Percentiles rank a stretch among this genome's conserved stretches.
Evolutionary conservation across 768 basidiomycete genomes (phyloP).

Genomic region (Trametes sanguinea): DNA sequence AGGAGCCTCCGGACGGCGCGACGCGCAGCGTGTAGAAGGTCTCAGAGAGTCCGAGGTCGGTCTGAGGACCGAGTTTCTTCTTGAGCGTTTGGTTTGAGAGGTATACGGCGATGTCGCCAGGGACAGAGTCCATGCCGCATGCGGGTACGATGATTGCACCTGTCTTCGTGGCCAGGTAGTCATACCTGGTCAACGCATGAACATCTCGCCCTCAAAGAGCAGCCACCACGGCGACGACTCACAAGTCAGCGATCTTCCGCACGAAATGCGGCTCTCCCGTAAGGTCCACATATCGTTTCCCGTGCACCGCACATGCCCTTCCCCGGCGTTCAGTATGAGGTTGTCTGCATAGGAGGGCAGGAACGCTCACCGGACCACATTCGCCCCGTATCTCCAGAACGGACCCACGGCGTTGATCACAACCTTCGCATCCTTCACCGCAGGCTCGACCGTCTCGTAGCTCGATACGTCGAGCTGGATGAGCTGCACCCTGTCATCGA

Average conservation of each 20-base stretch:
- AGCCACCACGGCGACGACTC: conserved; percentile 28
- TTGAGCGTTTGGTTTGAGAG: conserved; percentile 72
- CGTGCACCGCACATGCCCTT: conserved; percentile 71
- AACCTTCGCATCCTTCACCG: conserved; percentile 59
- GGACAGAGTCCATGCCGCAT: conserved; percentile 78
- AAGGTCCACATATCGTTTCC: conserved; percentile 85
- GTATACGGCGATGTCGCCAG: conserved; percentile 70
- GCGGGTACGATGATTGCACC: conserved; percentile 77
- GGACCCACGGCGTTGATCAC: conserved; percentile 81
- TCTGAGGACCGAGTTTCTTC: conserved; percentile 37
- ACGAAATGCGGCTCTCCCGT: conserved; percentile 75
- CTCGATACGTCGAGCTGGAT: conserved; percentile 64
- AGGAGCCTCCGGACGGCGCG: conserved; percentile 66
- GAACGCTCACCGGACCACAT: conserved; percentile 60
- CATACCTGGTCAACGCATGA: conserved; percentile 48
- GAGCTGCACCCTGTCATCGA: conserved; percentile 44
- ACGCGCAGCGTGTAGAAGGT: conserved; percentile 51
- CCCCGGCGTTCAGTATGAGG: neutral
- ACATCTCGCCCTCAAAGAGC: neutral
- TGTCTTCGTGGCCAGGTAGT: conserved; percentile 69
- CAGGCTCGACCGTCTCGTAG: conserved; percentile 51
- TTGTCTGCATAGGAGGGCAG: neutral
- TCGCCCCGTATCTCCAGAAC: conserved; percentile 70
- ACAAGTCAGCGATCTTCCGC: conserved; percentile 59
- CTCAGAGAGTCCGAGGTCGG: conserved; percentile 54